phyloP scores from a whole-genome alignment of 1,284 basidiomycete genomes.

The Sutorius eximius region DNA sequence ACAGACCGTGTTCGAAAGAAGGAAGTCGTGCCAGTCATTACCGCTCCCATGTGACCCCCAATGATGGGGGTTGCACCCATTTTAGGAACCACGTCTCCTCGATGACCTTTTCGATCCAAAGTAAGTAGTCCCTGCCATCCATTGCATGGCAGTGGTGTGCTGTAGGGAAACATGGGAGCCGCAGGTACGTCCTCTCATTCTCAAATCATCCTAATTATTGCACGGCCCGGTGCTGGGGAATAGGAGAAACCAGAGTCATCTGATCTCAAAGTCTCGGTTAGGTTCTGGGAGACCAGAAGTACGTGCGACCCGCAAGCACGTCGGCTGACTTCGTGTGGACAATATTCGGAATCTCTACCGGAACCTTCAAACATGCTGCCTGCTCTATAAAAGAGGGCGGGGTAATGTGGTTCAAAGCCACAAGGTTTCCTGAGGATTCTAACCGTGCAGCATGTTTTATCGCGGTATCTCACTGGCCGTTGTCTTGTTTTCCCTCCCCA shows the following conservation, averaged over 20 bases:
- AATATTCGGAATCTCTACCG: neutral
- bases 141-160: too few species aligned
- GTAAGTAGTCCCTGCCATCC: neutral
- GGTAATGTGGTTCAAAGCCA: neutral
- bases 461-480: neutral
- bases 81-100: neutral
- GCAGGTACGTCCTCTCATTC: neutral
- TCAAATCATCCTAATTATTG: neutral
- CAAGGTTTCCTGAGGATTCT: neutral
- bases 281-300: neutral
- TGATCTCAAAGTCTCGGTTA: too few species aligned
- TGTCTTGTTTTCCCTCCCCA: conserved; percentile 8
- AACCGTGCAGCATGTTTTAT: conserved; percentile 15
- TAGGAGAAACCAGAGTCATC: too few species aligned
- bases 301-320: neutral
- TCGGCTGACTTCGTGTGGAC: neutral
- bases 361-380: neutral
- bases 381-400: conserved; percentile 1
- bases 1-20: conserved; percentile 9
- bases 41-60: conserved; percentile 9
- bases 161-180: too few species aligned
- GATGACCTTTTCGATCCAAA: too few species aligned
- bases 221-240: neutral
- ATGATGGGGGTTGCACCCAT: conserved; percentile 8
- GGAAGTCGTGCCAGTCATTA: neutral